Evolutionary conservation across 768 basidiomycete genomes (phyloP).

Genomic region (Agrocybe pediades): DNA sequence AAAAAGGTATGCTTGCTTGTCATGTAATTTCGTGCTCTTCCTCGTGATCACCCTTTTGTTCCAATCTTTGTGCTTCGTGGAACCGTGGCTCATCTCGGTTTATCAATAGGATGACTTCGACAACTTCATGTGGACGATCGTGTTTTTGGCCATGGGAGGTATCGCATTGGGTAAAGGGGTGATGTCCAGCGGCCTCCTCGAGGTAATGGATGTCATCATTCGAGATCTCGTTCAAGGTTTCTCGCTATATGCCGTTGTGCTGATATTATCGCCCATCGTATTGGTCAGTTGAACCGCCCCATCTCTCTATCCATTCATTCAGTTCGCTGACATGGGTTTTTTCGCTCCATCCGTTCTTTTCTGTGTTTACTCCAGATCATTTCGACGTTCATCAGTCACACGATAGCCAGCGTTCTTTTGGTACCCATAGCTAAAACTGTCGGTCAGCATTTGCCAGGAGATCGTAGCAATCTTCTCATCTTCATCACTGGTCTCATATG

Average conservation of each 20-base stretch:
- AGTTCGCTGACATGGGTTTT: constrained; percentile 26
- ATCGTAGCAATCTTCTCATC: constrained; percentile 81
- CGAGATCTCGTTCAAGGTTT: constrained; percentile 60
- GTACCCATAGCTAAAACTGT: constrained; percentile 95
- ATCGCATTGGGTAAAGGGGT: constrained; percentile 96
- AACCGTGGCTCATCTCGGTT: constrained; percentile 10
- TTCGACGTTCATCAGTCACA: constrained; percentile 97
- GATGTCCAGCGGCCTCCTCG: constrained; percentile 82
- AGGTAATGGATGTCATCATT: constrained; percentile 70
- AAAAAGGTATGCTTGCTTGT: constrained; percentile 68
- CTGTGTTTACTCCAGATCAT: constrained; percentile 51
- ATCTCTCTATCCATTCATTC: constrained; percentile 10
- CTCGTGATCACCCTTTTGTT: neutral
- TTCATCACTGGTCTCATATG: constrained; percentile 94
- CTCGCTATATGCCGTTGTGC: constrained; percentile 67
- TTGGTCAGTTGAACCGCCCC: constrained; percentile 49
- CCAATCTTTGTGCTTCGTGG: neutral
- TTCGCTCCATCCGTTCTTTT: constrained; percentile 42
- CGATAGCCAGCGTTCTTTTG: constrained; percentile 94
- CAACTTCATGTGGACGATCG: constrained; percentile 91
- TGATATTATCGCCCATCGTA: constrained; percentile 69
- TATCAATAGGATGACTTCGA: constrained; percentile 84
- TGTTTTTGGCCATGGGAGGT: constrained; percentile 97
- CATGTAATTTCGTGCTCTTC: constrained; percentile 5
- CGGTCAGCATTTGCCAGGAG: constrained; percentile 70